phyloP scores from a whole-genome alignment of 345 rosid genomes.

The Ceriops decandra region DNA sequence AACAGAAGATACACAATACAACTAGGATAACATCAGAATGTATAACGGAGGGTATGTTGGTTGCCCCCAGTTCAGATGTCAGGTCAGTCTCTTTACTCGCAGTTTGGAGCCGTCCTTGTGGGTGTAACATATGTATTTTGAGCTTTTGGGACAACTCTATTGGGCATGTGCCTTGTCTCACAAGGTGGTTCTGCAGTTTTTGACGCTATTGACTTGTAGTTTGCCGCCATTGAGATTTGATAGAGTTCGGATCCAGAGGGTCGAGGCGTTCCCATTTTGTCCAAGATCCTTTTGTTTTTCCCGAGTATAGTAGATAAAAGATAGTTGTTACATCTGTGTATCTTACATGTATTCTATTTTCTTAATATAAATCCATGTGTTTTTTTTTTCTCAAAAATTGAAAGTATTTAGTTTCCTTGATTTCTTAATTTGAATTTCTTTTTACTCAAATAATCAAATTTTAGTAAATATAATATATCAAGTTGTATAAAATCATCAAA shows the following conservation, averaged over 20 bases:
- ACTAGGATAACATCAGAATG: conserved; percentile 7
- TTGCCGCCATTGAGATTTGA: conserved; percentile 19
- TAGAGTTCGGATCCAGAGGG: conserved; percentile 16
- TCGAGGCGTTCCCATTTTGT: conserved; percentile 28
- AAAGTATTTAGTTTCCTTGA: neutral
- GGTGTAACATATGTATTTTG: conserved; percentile 26
- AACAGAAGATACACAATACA: conserved; percentile 6
- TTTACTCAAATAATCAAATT: too few relatives aligned
- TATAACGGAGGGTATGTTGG: conserved; percentile 10
- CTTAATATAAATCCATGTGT: neutral
- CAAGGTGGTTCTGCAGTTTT: conserved; percentile 11
- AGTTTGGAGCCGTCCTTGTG: conserved; percentile 12
- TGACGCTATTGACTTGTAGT: conserved; percentile 12
- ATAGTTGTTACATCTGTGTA: conserved; percentile 13
- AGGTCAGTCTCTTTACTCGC: neutral
- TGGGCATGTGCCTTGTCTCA: neutral
- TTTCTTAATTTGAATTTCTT: too few relatives aligned
- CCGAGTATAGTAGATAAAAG: conserved; percentile 13
- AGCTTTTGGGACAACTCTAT: conserved; percentile 4
- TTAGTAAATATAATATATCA: too few relatives aligned
- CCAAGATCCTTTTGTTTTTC: neutral
- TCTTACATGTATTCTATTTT: neutral
- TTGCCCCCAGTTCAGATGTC: conserved; percentile 8
- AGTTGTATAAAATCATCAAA: too few relatives aligned
- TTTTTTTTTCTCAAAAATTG: neutral